These are phyloP conservation scores for Closterium sp. DNA, from an alignment of 139 green algal genomes.

Conservation along the genomic window DNA sequence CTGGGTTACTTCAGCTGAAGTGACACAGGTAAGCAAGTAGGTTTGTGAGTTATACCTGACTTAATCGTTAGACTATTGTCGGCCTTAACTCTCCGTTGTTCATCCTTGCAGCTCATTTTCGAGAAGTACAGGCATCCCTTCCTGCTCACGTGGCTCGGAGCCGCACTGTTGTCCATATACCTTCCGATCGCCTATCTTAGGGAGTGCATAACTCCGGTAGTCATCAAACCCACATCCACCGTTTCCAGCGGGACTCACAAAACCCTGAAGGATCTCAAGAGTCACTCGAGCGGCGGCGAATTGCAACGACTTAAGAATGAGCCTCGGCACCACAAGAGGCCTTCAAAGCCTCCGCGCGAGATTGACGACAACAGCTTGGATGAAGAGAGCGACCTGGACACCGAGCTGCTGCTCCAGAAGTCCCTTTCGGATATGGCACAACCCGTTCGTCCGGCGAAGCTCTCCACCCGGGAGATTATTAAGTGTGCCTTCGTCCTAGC, in stretches of 20 bases:
- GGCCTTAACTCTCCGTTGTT: background rate
- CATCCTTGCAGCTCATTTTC: constrained; percentile 29
- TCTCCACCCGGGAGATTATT: constrained; percentile 17
- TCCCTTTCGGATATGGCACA: background rate
- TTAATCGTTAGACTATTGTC: background rate
- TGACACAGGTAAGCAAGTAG: constrained; percentile 28
- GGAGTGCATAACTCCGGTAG: constrained; percentile 10
- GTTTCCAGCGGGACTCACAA: background rate
- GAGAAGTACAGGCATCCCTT: constrained; percentile 35
- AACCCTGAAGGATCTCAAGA: background rate
- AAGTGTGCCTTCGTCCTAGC: constrained; percentile 21
- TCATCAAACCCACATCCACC: background rate
- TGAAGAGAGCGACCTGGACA: background rate
- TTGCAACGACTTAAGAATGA: constrained; percentile 11
- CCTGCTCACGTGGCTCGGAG: constrained; percentile 36
- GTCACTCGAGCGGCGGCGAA: background rate
- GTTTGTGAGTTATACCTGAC: background rate
- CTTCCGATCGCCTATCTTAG: constrained; percentile 31
- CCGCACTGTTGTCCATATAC: constrained; percentile 25
- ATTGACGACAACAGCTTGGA: background rate
- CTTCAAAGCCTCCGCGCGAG: background rate
- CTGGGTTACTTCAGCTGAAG: constrained; percentile 39
- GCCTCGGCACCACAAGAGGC: constrained; percentile 5
- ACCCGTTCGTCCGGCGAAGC: background rate
- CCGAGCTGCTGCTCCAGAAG: background rate